A percentile compares a stretch with the other conserved stretches of the same genome.
These are phyloP conservation scores for Paramecium sexaurelia DNA, from an alignment of 73 alveolate genomes.

Conservation along the genomic window DNA sequence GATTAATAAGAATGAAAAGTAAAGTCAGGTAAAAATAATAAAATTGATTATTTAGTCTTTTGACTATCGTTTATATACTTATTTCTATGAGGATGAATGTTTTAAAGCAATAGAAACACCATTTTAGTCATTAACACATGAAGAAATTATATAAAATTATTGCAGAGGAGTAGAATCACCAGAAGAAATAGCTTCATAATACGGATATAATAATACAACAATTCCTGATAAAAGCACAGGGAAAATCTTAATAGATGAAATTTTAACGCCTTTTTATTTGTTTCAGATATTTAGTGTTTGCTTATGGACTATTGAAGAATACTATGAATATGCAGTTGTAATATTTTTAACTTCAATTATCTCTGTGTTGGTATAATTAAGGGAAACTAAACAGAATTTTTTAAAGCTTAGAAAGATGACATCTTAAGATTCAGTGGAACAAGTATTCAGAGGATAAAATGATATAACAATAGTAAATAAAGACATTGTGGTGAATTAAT, in stretches of 20 bases:
- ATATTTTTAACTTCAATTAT: constrained; percentile 81
- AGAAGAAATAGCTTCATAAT: background rate
- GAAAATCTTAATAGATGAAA: constrained; percentile 72
- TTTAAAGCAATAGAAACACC: constrained; percentile 49
- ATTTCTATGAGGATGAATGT: constrained; percentile 6
- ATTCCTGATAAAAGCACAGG: constrained; percentile 64
- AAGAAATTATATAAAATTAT: constrained; percentile 47
- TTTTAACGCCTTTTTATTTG: constrained; percentile 84
- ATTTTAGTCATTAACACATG: constrained; percentile 22
- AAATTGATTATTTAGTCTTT: background rate
- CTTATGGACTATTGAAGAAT: constrained; percentile 91
- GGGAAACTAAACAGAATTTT: constrained; percentile 84
- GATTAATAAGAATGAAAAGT: background rate
- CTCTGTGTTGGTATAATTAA: constrained; percentile 76
- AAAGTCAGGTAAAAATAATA: background rate
- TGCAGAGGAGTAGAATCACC: constrained; percentile 41
- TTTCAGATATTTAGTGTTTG: constrained; percentile 75
- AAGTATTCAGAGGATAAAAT: constrained; percentile 74
- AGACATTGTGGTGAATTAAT: background rate
- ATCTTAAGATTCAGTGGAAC: constrained; percentile 77
- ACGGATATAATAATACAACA: constrained; percentile 61
- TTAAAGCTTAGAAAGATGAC: constrained; percentile 88
- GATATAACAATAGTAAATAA: background rate
- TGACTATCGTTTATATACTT: constrained; percentile 56
- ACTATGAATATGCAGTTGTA: constrained; percentile 86